Evolutionary conservation across 2,329 filamentous ascomycete species (phyloP).

Genomic region (Paecilomyces formosus): DNA sequence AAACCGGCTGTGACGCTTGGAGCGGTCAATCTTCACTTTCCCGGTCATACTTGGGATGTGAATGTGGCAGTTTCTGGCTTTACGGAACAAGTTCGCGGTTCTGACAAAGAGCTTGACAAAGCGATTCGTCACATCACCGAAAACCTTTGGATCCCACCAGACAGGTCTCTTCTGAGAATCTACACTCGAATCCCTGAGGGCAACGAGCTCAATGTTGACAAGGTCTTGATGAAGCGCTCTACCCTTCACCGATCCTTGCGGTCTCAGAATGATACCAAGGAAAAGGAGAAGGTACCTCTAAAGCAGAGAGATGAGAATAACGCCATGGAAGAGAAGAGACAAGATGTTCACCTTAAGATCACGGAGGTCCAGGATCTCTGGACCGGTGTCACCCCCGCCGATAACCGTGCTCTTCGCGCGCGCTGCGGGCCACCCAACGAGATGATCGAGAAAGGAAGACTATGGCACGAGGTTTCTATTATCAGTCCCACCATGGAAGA

Average conservation of each 20-base stretch:
- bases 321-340: slow-evolving; percentile 4
- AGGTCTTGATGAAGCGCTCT: slow-evolving; percentile 27
- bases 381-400: slow-evolving; percentile 12
- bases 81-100: slow-evolving; percentile 13
- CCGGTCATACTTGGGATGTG: slow-evolving; percentile 33
- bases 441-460: slow-evolving; percentile 23
- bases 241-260: slow-evolving; percentile 22
- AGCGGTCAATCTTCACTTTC: slow-evolving; percentile 31
- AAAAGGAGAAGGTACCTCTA: not conserved
- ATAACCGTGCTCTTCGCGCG: slow-evolving; percentile 19
- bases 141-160: slow-evolving; percentile 25
- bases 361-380: slow-evolving; percentile 32
- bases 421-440: slow-evolving; percentile 15
- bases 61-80: slow-evolving; percentile 22
- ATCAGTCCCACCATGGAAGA: slow-evolving; percentile 27
- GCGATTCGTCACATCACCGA: slow-evolving; percentile 23
- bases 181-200: slow-evolving; percentile 17
- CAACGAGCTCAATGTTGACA: slow-evolving; percentile 18
- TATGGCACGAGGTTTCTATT: slow-evolving; percentile 35
- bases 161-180: slow-evolving; percentile 17
- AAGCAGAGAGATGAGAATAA: slow-evolving; percentile 3
- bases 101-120: slow-evolving; percentile 17
- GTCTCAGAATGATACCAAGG: not conserved
- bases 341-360: slow-evolving; percentile 25
- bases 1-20: slow-evolving; percentile 21